Conservation (phyloP, 1,139 yeast genomes). For the Blastobotrys malaysiensis region DNA sequence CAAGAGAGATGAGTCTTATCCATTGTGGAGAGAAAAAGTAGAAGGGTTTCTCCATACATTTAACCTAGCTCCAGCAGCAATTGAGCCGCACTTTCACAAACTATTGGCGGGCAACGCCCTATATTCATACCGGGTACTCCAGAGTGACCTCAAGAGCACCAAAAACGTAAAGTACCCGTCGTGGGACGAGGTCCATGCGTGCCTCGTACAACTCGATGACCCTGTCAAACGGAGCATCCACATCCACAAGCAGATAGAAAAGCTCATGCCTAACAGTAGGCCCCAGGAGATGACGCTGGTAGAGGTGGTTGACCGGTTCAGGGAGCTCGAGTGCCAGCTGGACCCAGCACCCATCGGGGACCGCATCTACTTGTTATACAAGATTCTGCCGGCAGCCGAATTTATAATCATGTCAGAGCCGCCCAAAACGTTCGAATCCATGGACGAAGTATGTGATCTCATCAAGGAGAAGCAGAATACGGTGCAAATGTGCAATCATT, state of each 20-base stretch:
- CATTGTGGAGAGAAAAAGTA: conserved; percentile 8
- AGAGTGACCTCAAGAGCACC: conserved; percentile 1
- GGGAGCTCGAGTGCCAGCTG: conserved; percentile 15
- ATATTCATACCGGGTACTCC: conserved; percentile 3
- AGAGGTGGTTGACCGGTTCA: conserved; percentile 12
- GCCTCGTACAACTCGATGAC: conserved; percentile 14
- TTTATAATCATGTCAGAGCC: conserved; percentile 10
- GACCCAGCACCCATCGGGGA: conserved; percentile 21
- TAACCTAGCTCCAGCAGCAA: conserved; percentile 3
- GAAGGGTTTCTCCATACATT: conserved; percentile 7
- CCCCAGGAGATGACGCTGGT: background rate
- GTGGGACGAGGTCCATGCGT: conserved; percentile 8
- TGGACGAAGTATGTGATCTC: conserved; percentile 10
- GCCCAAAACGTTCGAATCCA: conserved; percentile 3
- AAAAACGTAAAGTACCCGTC: conserved; percentile 8
- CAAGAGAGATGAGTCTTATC: conserved; percentile 1
- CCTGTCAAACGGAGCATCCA: conserved; percentile 15
- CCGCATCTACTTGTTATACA: conserved; percentile 14
- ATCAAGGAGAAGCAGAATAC: background rate
- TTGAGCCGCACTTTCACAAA: conserved; percentile 8
- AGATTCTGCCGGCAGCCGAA: conserved; percentile 15
- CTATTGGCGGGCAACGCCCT: conserved; percentile 6
- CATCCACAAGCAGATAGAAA: conserved; percentile 12
- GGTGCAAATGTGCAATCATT: background rate
- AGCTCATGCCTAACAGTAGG: conserved; percentile 1